Percentiles rank a stretch among this genome's conserved stretches.
These are phyloP conservation scores for Lentinus tigrinus DNA, from an alignment of 768 basidiomycete species.

Conservation along the genomic window DNA sequence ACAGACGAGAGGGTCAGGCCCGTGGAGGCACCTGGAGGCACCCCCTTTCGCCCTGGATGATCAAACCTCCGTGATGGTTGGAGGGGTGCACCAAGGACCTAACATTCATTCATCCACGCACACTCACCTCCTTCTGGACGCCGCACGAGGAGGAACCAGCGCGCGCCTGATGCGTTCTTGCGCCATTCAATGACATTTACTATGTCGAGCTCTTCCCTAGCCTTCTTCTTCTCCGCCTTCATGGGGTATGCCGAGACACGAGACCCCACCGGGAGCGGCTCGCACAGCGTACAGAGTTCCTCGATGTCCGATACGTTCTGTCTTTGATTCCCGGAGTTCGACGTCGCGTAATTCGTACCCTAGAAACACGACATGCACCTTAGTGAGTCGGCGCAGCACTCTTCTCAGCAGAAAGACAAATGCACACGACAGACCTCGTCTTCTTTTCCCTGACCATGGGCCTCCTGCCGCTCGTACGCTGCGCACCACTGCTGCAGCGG, in stretches of 20 bases:
- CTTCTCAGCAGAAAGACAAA: not conserved
- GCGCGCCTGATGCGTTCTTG: conserved; percentile 36
- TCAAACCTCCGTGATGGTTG: not conserved
- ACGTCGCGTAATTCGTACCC: conserved; percentile 13
- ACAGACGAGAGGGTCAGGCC: conserved; percentile 1
- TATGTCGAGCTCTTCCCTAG: conserved; percentile 79
- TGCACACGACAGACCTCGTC: conserved; percentile 3
- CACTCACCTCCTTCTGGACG: conserved; percentile 78
- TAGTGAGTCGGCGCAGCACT: not conserved
- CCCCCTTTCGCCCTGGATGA: not conserved
- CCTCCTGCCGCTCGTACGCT: conserved; percentile 45
- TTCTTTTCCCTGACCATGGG: conserved; percentile 1
- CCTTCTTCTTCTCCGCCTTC: conserved; percentile 79
- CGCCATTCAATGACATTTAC: conserved; percentile 88
- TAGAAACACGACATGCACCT: conserved; percentile 2
- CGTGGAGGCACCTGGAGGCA: not conserved
- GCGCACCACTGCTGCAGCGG: conserved; percentile 69
- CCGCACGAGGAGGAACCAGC: conserved; percentile 75
- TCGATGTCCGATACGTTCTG: conserved; percentile 60
- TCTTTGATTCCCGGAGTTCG: not conserved
- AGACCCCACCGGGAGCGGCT: conserved; percentile 44
- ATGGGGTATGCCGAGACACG: conserved; percentile 82
- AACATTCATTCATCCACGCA: not conserved
- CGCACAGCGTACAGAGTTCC: conserved; percentile 70
- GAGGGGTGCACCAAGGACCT: not conserved